A percentile compares a stretch with the other conserved stretches of the same genome.
These are phyloP conservation scores for Clitopilus hobsonii DNA, from an alignment of 768 basidiomycete genomes.

Conservation along the genomic window DNA sequence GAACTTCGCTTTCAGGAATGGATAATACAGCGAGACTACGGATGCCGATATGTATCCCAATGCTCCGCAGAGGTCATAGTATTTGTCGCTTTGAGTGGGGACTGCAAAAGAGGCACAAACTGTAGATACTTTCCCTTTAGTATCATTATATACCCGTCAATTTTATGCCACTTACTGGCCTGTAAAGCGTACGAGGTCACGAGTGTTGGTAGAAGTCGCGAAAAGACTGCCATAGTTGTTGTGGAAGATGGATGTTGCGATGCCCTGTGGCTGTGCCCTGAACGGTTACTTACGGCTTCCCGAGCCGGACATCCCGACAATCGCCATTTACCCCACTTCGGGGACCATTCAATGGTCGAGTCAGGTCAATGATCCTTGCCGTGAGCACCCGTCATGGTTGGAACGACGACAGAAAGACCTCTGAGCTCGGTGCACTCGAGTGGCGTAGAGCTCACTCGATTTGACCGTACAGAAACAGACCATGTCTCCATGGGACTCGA, in stretches of 20 bases:
- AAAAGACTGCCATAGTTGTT: constrained; percentile 41
- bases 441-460: not conserved
- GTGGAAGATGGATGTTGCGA: not conserved
- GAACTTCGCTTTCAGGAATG: constrained; percentile 45
- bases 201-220: constrained; percentile 45
- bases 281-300: not conserved
- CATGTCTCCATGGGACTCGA: not conserved
- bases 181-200: constrained; percentile 50
- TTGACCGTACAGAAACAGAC: not conserved
- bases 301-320: not conserved
- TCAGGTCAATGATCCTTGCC: not conserved
- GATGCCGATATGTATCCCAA: constrained; percentile 63
- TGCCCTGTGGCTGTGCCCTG: not conserved
- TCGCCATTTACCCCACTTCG: too few species aligned
- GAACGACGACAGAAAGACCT: not conserved
- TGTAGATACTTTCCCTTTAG: constrained; percentile 14
- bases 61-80: constrained; percentile 63
- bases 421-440: not conserved
- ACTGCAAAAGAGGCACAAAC: constrained; percentile 59
- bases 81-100: constrained; percentile 60
- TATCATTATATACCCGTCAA: not conserved
- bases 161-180: constrained; percentile 27
- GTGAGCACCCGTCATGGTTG: not conserved
- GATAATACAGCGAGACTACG: constrained; percentile 58
- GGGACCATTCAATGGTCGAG: too few species aligned